phyloP scores from a whole-genome alignment of 2,329 filamentous ascomycete species.

The Ascochyta lentis region DNA sequence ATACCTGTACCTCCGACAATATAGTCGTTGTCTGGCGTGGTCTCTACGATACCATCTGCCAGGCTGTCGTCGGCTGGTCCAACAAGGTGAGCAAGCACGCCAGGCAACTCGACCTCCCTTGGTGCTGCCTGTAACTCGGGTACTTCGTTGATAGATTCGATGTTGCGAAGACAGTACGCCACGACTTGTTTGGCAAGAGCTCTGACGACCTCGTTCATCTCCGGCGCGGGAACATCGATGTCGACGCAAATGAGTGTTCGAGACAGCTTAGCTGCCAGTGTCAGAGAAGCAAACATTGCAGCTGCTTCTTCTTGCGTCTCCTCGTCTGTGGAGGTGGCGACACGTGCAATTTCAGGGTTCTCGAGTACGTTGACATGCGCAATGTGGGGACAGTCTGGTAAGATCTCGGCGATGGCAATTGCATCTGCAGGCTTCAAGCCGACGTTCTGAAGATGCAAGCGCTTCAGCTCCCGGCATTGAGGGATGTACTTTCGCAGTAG shows the following conservation, averaged over 20 bases:
- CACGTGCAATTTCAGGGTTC: slow-evolving; percentile 73
- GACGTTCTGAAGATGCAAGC: slow-evolving; percentile 86
- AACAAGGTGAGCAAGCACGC: slow-evolving; percentile 86
- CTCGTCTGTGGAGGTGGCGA: slow-evolving; percentile 79
- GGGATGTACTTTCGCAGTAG: slow-evolving; percentile 84
- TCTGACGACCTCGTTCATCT: slow-evolving; percentile 89
- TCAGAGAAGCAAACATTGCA: slow-evolving; percentile 88
- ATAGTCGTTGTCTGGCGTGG: slow-evolving; percentile 88
- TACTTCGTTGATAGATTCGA: slow-evolving; percentile 77
- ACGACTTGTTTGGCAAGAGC: slow-evolving; percentile 93
- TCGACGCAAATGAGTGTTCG: slow-evolving; percentile 86
- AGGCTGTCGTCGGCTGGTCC: slow-evolving; percentile 67
- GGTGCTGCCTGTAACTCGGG: slow-evolving; percentile 60
- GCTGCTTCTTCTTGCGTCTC: slow-evolving; percentile 89
- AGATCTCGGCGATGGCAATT: slow-evolving; percentile 86
- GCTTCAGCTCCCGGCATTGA: slow-evolving; percentile 76
- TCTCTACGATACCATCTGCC: slow-evolving; percentile 65
- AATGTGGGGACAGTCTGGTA: slow-evolving; percentile 81
- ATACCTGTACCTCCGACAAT: slow-evolving; percentile 95
- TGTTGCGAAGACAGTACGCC: slow-evolving; percentile 89
- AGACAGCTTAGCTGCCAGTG: slow-evolving; percentile 85
- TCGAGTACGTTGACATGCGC: slow-evolving; percentile 88
- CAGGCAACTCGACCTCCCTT: slow-evolving; percentile 71
- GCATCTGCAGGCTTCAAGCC: slow-evolving; percentile 84
- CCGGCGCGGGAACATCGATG: slow-evolving; percentile 81